phyloP scores from a whole-genome alignment of 306 rosid species.

The Trichosanthes cucumerina region DNA sequence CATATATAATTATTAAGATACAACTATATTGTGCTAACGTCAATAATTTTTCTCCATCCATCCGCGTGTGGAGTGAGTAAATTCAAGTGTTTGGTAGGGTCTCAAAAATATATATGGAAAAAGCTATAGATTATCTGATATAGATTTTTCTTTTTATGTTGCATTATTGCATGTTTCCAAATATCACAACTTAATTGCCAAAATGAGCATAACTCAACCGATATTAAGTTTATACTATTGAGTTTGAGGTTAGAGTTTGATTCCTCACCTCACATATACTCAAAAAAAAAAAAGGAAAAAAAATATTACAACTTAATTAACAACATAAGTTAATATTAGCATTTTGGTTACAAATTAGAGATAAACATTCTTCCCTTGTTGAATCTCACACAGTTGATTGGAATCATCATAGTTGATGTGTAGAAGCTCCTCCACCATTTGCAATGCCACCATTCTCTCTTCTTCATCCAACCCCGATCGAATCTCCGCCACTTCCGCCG shows the following conservation, averaged over 20 bases:
- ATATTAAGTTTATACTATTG: no score
- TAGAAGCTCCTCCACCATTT: constrained; percentile 68
- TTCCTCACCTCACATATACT: no score
- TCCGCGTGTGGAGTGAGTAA: no score
- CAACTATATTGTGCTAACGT: no score
- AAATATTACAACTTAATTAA: background rate
- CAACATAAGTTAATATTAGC: background rate
- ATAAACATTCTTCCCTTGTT: constrained; percentile 10
- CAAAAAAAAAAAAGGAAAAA: no score
- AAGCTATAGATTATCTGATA: no score
- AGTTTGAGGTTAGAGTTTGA: no score
- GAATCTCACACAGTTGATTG: constrained; percentile 15
- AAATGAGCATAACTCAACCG: no score
- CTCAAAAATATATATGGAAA: no score
- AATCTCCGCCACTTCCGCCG: constrained; percentile 9
- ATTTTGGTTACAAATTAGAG: background rate
- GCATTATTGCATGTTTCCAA: background rate
- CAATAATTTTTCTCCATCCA: no score
- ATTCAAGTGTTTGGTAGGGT: no score
- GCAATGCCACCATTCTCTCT: constrained; percentile 42
- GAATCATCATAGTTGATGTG: constrained; percentile 29
- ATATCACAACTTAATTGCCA: background rate
- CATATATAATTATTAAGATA: no score
- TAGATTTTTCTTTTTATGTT: background rate
- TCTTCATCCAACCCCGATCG: constrained; percentile 37